Base-by-base conservation (phyloP, 2,329 filamentous ascomycete species). In the Hypoxylon sp. region DNA sequence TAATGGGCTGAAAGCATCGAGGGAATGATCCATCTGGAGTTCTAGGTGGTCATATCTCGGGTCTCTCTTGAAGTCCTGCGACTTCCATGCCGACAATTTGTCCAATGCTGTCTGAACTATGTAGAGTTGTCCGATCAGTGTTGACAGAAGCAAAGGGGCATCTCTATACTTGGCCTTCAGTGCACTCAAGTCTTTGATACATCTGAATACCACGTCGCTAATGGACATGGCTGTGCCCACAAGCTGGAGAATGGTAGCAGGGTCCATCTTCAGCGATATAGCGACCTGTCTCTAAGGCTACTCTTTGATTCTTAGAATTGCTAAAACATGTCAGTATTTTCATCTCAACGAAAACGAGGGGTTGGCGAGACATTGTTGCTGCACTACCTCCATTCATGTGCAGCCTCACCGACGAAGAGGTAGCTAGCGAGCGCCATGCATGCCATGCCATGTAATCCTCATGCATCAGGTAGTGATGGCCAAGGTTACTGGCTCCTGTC, bases 1-100 rank as follows among this genome's bases (percentile, higher is more conserved):
- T 31, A 57, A 88, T 64, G 85, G 86, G 26, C 81, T 80, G 0
- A 77, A 80, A 7, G 77, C 83, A 0, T 79, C 55, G 11, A 66
- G 47, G 9, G 58, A 49, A 20, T 55, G 59, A 2, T 52, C 49
- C 23, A 66, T 49, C 24, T 64, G 61, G 4, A 13, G 21, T 7
- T 49, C 55, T 15, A 66, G 45, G 29, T 64, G 50, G 7, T 45
- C 40, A 38, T 64, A 64, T 55, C 63, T 58, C 4, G 58, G 53
- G 26, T 40, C 52, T 11, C 31, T 27, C 8, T 20, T 17, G 3
- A 46, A 47, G 9, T 37, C 52, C 10, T 47, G 33, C 3, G 26
- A 47, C n/a, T 42, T 55, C 5, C 51, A 33, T 4, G 18, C 29
- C 18, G 58, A 55, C n/a, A 66, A 48, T 24, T 60, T 58, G 24